Base-by-base conservation (phyloP, 805 yeast genomes). In the Zygosaccharomyces lentus region DNA sequence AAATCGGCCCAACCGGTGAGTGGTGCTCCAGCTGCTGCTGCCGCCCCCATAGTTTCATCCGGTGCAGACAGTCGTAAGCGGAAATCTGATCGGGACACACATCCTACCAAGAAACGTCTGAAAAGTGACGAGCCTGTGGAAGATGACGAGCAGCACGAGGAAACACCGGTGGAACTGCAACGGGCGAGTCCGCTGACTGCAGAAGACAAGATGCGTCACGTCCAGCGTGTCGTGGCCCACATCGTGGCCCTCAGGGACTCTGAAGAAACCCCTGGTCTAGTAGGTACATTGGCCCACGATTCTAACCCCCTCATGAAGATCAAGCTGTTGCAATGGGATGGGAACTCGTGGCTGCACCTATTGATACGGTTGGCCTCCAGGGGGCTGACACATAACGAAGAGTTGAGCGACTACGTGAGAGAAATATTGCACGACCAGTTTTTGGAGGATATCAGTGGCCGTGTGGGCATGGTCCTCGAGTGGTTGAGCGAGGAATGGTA, bases 401-500 rank as follows among this genome's bases (percentile, higher is more conserved):
- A 71, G 37, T 72, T 78, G 62, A 72, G 87, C 49, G 76, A 80
- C 45, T 61, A 80, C 49, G 77, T 91, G 9, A 74, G 96, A 54
- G 79, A 76, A 17, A 78, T 87, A 17, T 68, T 93, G 9, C 82
- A 84, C 49, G 80, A 81, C 13, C 86, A 84, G 60, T 82, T 88
- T 45, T 71, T 87, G 56, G 81, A 75, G 9, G 87, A 85, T 58
- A 81, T 90, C 55, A 84, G 84, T 45, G 72, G 71, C 8, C 71
- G 91, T 29, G 74, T 90, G 9, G 95, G 87, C 48, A 67, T 83
- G 29, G 81, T 88, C 15, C 80, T 91, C 31, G 89, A 85, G 51
- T 93, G 99, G 99, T 69, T 93, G 45, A 90, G 85, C 57, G 99
- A 93, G 66, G 99, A 93, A 64, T 93, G 96, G 95, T 82, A 79